phyloP scores from a whole-genome alignment of 2,329 filamentous ascomycete genomes.

The Phyllosticta citrichinensis region DNA sequence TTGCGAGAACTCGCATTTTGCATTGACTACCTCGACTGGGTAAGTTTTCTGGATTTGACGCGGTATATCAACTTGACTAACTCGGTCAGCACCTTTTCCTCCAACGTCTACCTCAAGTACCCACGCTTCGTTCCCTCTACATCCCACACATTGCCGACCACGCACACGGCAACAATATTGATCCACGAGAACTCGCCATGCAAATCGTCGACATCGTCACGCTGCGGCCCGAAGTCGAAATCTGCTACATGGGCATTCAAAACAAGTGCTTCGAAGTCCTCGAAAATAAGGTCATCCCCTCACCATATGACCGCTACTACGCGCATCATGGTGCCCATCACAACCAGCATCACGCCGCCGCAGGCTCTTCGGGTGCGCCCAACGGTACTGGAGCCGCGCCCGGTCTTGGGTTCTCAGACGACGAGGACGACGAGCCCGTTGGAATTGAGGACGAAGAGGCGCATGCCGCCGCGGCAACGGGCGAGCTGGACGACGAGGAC shows the following conservation, averaged over 20 bases:
- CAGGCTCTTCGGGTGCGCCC: background rate
- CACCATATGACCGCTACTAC: conserved; percentile 20
- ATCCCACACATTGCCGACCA: conserved; percentile 58
- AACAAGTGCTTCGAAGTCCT: conserved; percentile 74
- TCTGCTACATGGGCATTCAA: conserved; percentile 69
- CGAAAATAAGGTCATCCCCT: conserved; percentile 47
- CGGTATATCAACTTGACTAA: background rate
- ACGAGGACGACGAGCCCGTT: conserved; percentile 10
- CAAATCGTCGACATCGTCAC: conserved; percentile 72
- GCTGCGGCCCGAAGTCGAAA: conserved; percentile 62
- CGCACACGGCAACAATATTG: conserved; percentile 43
- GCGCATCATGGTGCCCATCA: conserved; percentile 15
- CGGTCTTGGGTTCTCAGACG: conserved; percentile 9
- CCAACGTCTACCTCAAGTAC: conserved; percentile 60
- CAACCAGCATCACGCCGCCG: background rate
- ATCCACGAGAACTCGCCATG: conserved; percentile 60
- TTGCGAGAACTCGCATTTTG: conserved; percentile 63
- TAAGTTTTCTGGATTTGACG: conserved; percentile 33
- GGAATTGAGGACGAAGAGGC: conserved; percentile 23
- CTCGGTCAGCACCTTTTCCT: conserved; percentile 61
- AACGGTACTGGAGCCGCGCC: conserved; percentile 5
- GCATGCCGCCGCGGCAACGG: background rate
- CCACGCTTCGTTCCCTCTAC: conserved; percentile 61
- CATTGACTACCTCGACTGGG: conserved; percentile 70
- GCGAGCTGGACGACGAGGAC: conserved; percentile 15